These are phyloP conservation scores for Groenewaldozyma sp. DNA, from an alignment of 1,139 yeast genomes.

Conservation along the genomic window DNA sequence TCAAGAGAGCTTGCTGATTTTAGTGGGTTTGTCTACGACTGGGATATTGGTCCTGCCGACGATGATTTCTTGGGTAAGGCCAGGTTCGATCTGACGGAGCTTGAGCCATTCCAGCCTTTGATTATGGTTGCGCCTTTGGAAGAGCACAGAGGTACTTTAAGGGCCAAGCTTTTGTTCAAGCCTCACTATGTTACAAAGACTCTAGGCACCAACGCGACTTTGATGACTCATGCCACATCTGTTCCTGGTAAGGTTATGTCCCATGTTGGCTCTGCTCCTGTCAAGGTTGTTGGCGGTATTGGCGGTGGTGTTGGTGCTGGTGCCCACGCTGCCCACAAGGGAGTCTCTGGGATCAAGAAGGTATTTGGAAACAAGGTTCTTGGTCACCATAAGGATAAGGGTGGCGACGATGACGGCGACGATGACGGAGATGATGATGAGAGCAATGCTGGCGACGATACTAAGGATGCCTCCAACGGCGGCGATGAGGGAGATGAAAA, in stretches of 20 bases:
- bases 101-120: slow-evolving; percentile 48
- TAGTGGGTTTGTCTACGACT: slow-evolving; percentile 57
- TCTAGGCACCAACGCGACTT: slow-evolving; percentile 14
- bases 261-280: slow-evolving; percentile 20
- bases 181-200: slow-evolving; percentile 58
- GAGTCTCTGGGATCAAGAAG: slow-evolving; percentile 34
- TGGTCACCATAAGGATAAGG: not conserved
- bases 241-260: slow-evolving; percentile 19
- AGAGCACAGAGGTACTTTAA: slow-evolving; percentile 48
- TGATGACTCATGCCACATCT: slow-evolving; percentile 11
- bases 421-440: slow-evolving; percentile 5
- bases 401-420: slow-evolving; percentile 6
- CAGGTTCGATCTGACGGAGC: slow-evolving; percentile 46
- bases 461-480: slow-evolving; percentile 12
- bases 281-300: slow-evolving; percentile 18
- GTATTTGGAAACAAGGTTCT: slow-evolving; percentile 19
- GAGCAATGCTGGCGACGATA: slow-evolving; percentile 1
- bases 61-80: slow-evolving; percentile 76
- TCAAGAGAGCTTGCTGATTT: slow-evolving; percentile 56
- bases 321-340: slow-evolving; percentile 35
- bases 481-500: slow-evolving; percentile 10
- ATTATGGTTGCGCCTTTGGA: slow-evolving; percentile 47
- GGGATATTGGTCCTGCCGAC: slow-evolving; percentile 85
- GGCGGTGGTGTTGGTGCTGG: slow-evolving; percentile 20
- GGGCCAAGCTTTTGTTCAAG: slow-evolving; percentile 50